A percentile compares a stretch with the other conserved stretches of the same genome.
Evolutionary conservation across 208 protist species (phyloP).

Genomic region (Novymonas esmeraldas): DNA sequence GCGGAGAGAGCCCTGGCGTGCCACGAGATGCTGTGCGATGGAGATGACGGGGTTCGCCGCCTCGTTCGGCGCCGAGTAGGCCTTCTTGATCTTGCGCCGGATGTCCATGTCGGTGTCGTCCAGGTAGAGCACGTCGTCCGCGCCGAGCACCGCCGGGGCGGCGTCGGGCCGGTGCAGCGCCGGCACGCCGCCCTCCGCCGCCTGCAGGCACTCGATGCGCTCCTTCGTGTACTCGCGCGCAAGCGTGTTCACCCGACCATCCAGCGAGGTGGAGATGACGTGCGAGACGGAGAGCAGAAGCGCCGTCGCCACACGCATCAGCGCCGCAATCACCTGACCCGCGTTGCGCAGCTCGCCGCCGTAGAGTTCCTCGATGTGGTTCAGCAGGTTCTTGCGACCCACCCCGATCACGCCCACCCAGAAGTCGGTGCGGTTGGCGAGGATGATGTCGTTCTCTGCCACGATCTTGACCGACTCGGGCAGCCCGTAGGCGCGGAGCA

Average conservation of each 20-base stretch:
- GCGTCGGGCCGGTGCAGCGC: constrained; percentile 83
- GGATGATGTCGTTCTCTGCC: constrained; percentile 78
- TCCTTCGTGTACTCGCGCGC: constrained; percentile 55
- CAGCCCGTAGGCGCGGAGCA: constrained; percentile 65
- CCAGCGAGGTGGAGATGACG: constrained; percentile 56
- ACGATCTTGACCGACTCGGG: constrained; percentile 64
- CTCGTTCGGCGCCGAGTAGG: constrained; percentile 93
- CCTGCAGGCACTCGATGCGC: constrained; percentile 35
- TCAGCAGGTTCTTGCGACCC: constrained; percentile 75
- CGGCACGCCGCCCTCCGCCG: constrained; percentile 59
- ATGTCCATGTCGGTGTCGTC: constrained; percentile 96
- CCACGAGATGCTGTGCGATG: constrained; percentile 72
- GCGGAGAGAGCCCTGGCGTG: constrained; percentile 27
- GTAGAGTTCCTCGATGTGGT: constrained; percentile 68
- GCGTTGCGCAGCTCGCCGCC: constrained; percentile 68
- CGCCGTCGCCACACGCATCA: constrained; percentile 84
- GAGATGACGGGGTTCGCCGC: constrained; percentile 92
- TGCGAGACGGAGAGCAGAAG: constrained; percentile 71
- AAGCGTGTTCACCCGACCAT: constrained; percentile 47
- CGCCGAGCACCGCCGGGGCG: constrained; percentile 70
- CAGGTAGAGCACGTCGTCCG: constrained; percentile 97
- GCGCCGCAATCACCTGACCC: constrained; percentile 72
- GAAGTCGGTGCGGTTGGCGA: constrained; percentile 78
- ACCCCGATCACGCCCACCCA: constrained; percentile 92
- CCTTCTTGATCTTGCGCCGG: constrained; percentile 96